Evolutionary conservation across 768 basidiomycete species (phyloP), one percentile per base, ranked within the genome.

Genomic region (Leccinum arenicola): DNA sequence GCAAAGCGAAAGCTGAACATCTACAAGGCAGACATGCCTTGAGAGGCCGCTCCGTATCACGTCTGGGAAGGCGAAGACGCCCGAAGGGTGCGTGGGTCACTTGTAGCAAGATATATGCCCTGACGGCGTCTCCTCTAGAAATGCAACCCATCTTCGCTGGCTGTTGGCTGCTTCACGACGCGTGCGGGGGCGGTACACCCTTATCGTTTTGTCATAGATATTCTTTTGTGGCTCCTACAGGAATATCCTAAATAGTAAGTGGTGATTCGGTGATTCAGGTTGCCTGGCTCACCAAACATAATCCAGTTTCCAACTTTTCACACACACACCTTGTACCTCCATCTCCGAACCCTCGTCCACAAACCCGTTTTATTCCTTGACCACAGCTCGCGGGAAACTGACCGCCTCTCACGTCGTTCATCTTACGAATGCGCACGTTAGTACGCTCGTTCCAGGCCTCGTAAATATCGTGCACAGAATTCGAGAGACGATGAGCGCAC

Each of bases 181-280:
- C 70, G 70, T 0, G 88, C 83, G 2, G 88, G 85, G 1, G 84
- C 88, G 0, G 71, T 86, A 29, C 87, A 90, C 59, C 85, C 88
- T 0, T 91, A 91, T 68, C 83, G 85, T 19, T 76, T 88, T 31
- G 82, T 89, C 12, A 88, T 87, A 1, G 78, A 79, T 2, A 77
- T 89, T 25, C 71, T 89, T 21, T 61, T 74, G 14, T 82, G 82
- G 48, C 79, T 88, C 2, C 70, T 88, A 6, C 60, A 73, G 11
- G 73, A 75, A n/a, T 78, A 86, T 61, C 70, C 79, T 11, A 71
- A 81, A 21, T 55, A 56, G 70, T 74, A 19, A 64, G 75, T 29
- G 58, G 56, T 11, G 9, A 61, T 27, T 64, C 52, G 54, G 61
- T 33, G 53, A 58, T 14, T 54, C 50, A 3, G n/a, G 29, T 35